These are phyloP conservation scores for Lagerstroemia speciosa DNA, from an alignment of 345 rosid genomes.

Conservation along the genomic window DNA sequence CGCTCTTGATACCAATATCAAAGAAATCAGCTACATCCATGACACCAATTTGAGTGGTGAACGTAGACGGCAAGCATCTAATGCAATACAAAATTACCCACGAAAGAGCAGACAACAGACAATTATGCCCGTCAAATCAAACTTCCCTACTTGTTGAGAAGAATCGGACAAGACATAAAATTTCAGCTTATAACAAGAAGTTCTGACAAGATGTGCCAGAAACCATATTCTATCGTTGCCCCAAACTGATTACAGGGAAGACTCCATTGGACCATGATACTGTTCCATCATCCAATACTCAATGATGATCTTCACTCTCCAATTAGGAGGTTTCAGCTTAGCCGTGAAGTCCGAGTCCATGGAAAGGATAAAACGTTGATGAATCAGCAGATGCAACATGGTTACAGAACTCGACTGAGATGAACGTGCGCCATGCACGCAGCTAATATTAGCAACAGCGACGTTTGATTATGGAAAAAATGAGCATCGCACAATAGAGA, in stretches of 20 bases:
- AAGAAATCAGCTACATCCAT: background rate
- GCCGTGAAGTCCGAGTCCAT: background rate
- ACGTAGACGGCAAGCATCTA: background rate
- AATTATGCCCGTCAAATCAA: background rate
- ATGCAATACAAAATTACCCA: background rate
- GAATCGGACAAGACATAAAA: background rate
- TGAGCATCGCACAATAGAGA: background rate
- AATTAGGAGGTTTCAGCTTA: background rate
- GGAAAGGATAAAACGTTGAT: background rate
- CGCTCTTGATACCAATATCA: background rate
- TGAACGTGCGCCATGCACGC: background rate
- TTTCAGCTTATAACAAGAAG: background rate
- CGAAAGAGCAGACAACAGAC: background rate
- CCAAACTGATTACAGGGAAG: background rate
- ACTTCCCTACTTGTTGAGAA: background rate
- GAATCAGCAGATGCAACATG: background rate
- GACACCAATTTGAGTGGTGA: background rate
- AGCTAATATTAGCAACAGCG: background rate
- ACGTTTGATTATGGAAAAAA: background rate
- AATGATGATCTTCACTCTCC: background rate
- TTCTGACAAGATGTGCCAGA: background rate
- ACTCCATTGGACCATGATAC: no score
- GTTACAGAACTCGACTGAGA: background rate
- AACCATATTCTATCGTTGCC: background rate
- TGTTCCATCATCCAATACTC: no score